Evolutionary conservation across 306 rosid genomes (phyloP).

Genomic region (Quercus robur): DNA sequence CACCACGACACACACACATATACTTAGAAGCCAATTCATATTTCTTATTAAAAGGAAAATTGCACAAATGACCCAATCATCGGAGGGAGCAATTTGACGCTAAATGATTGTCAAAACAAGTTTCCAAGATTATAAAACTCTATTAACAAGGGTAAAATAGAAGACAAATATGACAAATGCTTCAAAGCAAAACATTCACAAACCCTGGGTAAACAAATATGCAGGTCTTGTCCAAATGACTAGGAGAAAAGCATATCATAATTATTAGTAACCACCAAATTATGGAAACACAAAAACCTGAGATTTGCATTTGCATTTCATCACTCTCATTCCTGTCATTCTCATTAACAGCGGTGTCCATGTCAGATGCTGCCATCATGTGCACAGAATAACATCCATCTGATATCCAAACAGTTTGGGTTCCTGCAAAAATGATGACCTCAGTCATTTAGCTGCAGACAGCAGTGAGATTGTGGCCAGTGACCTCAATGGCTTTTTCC

Average conservation of each 20-base stretch:
- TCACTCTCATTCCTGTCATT: conserved; percentile 42
- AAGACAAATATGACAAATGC: no score
- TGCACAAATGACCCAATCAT: not conserved
- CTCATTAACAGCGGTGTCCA: conserved; percentile 43
- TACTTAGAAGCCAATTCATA: no score
- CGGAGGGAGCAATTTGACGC: not conserved
- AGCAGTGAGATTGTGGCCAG: conserved; percentile 1
- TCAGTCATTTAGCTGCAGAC: conserved; percentile 9
- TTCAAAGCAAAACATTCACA: not conserved
- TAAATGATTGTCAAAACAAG: not conserved
- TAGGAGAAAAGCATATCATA: not conserved
- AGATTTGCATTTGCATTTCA: conserved; percentile 45
- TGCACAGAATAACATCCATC: conserved; percentile 73
- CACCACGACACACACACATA: not conserved
- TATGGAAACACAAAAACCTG: conserved; percentile 49
- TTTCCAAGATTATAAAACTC: conserved; percentile 4
- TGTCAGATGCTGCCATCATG: conserved; percentile 46
- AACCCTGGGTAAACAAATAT: not conserved
- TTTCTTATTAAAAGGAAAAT: no score
- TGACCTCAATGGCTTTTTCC: not conserved
- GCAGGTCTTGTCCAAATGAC: not conserved
- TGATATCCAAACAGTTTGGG: conserved; percentile 81
- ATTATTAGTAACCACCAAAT: conserved; percentile 10
- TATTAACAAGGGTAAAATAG: not conserved
- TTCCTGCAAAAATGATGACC: conserved; percentile 51